Evolutionary conservation across 1,139 yeast species (phyloP).

Genomic region (Pichiaceae sp.): DNA sequence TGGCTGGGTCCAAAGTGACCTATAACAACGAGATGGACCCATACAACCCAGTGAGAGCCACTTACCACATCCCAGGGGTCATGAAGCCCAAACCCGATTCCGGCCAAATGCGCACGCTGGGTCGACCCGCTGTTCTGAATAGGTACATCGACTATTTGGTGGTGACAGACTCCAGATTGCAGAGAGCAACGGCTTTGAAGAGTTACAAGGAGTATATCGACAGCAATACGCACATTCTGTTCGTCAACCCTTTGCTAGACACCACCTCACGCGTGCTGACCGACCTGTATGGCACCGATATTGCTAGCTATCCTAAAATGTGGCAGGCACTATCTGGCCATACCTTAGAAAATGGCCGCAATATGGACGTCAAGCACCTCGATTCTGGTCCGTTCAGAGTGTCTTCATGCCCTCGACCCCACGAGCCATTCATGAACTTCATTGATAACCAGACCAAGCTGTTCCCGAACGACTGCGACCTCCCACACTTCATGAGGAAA

Average conservation of each 20-base stretch:
- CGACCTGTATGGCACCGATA: conserved; percentile 19
- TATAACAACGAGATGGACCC: conserved; percentile 16
- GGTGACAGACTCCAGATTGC: conserved; percentile 36
- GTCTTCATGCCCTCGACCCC: conserved; percentile 4
- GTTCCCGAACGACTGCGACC: conserved; percentile 9
- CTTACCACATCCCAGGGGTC: conserved; percentile 2
- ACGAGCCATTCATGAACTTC: conserved; percentile 29
- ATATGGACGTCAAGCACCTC: conserved; percentile 34
- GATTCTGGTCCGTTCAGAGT: conserved; percentile 28
- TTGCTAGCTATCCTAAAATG: conserved; percentile 28
- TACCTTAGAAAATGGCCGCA: conserved; percentile 29
- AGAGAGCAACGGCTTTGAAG: conserved; percentile 29
- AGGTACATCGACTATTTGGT: conserved; percentile 32
- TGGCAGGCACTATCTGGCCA: conserved; percentile 42
- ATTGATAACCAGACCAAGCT: conserved; percentile 5
- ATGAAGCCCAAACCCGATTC: not conserved
- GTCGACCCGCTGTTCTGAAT: not conserved
- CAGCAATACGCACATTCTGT: conserved; percentile 31
- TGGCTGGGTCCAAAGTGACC: conserved; percentile 14
- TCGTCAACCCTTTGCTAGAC: conserved; percentile 47
- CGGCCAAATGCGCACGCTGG: not conserved
- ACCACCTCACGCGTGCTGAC: conserved; percentile 26
- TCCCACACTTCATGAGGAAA: conserved; percentile 23
- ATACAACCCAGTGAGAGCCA: conserved; percentile 13
- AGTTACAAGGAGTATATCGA: conserved; percentile 27